Evolutionary conservation across 495 filamentous ascomycete genomes (phyloP).

Genomic region (Aspergillus sclerotioniger): DNA sequence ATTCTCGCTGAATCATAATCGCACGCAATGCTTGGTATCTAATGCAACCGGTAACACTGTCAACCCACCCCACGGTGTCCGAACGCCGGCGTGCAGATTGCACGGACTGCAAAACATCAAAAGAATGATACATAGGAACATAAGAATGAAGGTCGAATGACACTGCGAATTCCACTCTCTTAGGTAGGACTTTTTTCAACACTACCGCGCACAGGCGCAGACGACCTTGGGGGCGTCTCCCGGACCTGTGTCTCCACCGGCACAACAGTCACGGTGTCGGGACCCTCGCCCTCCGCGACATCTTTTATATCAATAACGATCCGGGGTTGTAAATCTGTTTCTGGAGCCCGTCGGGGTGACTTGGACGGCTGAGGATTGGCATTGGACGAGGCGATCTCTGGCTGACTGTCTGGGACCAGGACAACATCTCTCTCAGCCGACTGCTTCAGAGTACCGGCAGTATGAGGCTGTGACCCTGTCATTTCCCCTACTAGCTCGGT

Average conservation of each 20-base stretch:
- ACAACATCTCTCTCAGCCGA: slow-evolving; percentile 16
- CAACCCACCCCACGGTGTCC: slow-evolving; percentile 1
- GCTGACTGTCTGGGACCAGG: slow-evolving; percentile 38
- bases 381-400: not conserved
- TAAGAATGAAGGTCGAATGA: too few relatives aligned
- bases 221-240: not conserved
- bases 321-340: not conserved
- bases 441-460: not conserved
- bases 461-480: not conserved
- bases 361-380: not conserved
- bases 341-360: not conserved
- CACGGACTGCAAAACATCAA: not conserved
- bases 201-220: not conserved
- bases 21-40: slow-evolving; percentile 30
- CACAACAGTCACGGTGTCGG: not conserved
- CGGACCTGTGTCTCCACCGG: slow-evolving; percentile 2
- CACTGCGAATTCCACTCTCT: too few relatives aligned
- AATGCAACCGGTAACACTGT: slow-evolving; percentile 21
- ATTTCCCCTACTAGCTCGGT: not conserved
- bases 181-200: not conserved
- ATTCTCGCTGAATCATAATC: not conserved
- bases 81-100: slow-evolving; percentile 9
- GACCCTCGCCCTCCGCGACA: not conserved
- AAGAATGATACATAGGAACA: not conserved
- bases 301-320: not conserved